Conservation (phyloP, 345 rosid genomes). For the Salix purpurea region DNA sequence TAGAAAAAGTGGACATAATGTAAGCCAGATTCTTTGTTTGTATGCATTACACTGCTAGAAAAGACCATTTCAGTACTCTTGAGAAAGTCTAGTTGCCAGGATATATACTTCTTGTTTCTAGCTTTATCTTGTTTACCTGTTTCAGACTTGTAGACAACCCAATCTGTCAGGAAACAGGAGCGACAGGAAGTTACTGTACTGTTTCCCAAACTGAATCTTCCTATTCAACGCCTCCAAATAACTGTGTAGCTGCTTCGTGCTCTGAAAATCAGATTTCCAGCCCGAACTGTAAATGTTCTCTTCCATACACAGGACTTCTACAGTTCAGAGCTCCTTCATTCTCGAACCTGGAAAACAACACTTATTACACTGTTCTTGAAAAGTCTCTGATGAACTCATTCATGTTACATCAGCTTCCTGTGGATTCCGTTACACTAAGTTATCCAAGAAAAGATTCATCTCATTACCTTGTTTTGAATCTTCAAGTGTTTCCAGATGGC, state of each 20-base stretch:
- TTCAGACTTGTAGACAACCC: constrained; percentile 71
- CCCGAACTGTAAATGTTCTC: constrained; percentile 58
- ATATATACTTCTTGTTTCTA: background rate
- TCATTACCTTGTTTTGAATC: constrained; percentile 41
- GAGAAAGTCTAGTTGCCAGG: background rate
- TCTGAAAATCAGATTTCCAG: constrained; percentile 36
- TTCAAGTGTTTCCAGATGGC: constrained; percentile 51
- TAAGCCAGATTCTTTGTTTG: constrained; percentile 27
- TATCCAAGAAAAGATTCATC: constrained; percentile 45
- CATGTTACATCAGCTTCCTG: constrained; percentile 39
- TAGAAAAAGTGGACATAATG: constrained; percentile 33
- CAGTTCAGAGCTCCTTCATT: constrained; percentile 60
- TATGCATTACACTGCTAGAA: background rate
- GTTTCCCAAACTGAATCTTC: constrained; percentile 17
- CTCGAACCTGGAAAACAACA: constrained; percentile 45
- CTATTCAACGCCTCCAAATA: constrained; percentile 38
- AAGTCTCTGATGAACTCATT: constrained; percentile 20
- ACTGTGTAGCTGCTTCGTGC: constrained; percentile 44
- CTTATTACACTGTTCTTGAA: constrained; percentile 37
- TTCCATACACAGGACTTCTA: constrained; percentile 62
- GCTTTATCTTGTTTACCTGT: background rate
- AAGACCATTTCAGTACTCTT: background rate
- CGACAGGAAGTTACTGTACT: constrained; percentile 36
- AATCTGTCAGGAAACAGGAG: constrained; percentile 45
- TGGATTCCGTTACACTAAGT: constrained; percentile 55